Evolutionary conservation across 2,329 filamentous ascomycete genomes (phyloP).

Genomic region (Venturia oleaginea): DNA sequence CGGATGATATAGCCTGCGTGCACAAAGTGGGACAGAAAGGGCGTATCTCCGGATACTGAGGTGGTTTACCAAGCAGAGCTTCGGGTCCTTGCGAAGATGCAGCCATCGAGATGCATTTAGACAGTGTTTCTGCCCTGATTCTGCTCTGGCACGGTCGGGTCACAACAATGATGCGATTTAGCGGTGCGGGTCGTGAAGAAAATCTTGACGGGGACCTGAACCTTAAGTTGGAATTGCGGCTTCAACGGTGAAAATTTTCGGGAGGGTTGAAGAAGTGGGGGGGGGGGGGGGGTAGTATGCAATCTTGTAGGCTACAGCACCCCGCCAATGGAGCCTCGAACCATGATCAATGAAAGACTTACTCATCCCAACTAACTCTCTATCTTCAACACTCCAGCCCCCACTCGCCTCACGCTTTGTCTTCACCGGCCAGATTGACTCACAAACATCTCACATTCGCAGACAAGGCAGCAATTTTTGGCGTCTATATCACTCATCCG

Average conservation of each 20-base stretch:
- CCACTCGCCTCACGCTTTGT: background rate
- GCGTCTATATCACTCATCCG: slow-evolving; percentile 1
- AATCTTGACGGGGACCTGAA: background rate
- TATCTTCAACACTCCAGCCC: background rate
- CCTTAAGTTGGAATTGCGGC: background rate
- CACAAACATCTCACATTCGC: background rate
- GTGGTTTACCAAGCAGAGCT: background rate
- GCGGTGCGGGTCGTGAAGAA: background rate
- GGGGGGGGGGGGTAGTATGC: too few species aligned
- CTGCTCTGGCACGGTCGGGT: too few species aligned
- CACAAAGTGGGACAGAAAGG: background rate
- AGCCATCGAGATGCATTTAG: background rate
- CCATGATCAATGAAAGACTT: background rate
- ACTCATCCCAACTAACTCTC: background rate
- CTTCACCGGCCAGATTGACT: background rate
- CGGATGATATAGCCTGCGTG: background rate
- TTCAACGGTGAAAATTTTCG: background rate
- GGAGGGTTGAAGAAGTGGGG: background rate
- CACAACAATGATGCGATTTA: background rate
- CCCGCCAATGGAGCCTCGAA: background rate
- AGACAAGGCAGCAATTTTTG: slow-evolving; percentile 3
- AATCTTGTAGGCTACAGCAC: background rate
- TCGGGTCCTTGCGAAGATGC: background rate
- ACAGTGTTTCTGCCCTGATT: background rate
- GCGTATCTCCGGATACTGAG: background rate